Base-by-base conservation (phyloP, 2,329 filamentous ascomycete species). In the Lachnellula subtilissima region DNA sequence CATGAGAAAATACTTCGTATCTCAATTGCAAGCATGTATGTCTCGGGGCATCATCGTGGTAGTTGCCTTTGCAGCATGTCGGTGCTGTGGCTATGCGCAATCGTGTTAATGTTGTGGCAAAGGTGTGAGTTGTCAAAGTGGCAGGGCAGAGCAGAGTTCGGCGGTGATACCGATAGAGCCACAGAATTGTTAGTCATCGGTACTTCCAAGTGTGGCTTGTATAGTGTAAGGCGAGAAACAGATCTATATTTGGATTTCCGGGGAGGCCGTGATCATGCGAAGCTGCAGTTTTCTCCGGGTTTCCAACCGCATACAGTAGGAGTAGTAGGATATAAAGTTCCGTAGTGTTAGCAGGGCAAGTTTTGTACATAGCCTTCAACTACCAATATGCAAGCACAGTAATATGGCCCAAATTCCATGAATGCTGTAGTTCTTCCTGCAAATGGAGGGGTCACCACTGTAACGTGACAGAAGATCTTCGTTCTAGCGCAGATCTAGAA, bases 401-500 rank as follows among this genome's bases (percentile, higher is more conserved):
- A 48, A 48, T 11, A 7, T 35, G 12, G 23, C 23, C 32, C 5
- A n/a, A 12, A 28, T n/a, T 14, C 8, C 23, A 17, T 15, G 12
- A 17, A 32, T 14, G 14, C 15, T 25, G 14, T 14, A 37, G n/a
- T 19, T 17, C n/a, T 43, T 15, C 12, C 22, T 42, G 36, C 39
- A 28, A 1, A 23, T 14, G 23, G 8, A 25, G 42, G 17, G 25
- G 3, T n/a, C 40, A 28, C 12, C 11, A 19, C 8, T 45, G 19
- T 48, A 23, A 15, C 39, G 39, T 23, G 25, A 17, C 50, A n/a
- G 28, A 25, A 23, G 28, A 48, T 45, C 40, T 40, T 32, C 45
- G 6, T 53, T 48, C 52, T 53, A 53, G 45, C 36, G 52, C 23
- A 48, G 45, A 53, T 53, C 52, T 53, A 36, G 42, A 53, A 48